Evolutionary conservation across 345 rosid genomes (phyloP).

Genomic region (Carallia brachiata): DNA sequence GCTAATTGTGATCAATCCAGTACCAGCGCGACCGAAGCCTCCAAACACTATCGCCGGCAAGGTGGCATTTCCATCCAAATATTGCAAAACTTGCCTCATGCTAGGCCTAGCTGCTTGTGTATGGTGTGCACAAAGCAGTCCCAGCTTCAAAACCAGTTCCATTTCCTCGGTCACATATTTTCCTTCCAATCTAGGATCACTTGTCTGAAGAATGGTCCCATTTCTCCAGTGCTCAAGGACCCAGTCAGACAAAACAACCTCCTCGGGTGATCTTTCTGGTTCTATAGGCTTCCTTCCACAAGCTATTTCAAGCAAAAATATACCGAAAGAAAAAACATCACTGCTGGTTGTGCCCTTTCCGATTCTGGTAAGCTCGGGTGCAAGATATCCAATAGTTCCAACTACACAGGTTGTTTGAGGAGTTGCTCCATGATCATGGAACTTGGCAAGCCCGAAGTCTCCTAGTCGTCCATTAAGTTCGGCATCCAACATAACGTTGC

Average conservation of each 20-base stretch:
- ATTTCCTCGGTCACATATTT: conserved; percentile 7
- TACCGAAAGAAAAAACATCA: conserved; percentile 18
- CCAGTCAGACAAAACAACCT: conserved; percentile 14
- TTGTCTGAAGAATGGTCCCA: conserved; percentile 7
- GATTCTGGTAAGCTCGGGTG: conserved; percentile 8
- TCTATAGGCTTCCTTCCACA: conserved; percentile 17
- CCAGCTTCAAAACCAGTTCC: conserved; percentile 16
- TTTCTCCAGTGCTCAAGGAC: conserved; percentile 9
- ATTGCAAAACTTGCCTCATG: conserved; percentile 18
- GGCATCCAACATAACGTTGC: conserved; percentile 17
- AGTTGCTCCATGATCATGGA: conserved; percentile 15
- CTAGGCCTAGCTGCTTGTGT: conserved; percentile 14
- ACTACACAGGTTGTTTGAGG: conserved; percentile 18
- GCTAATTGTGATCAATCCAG: background rate
- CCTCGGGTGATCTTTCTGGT: background rate
- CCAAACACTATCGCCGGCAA: conserved; percentile 13
- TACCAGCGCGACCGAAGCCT: too few relatives aligned
- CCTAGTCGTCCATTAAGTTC: conserved; percentile 12
- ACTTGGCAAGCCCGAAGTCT: conserved; percentile 17
- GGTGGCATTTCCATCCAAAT: conserved; percentile 11
- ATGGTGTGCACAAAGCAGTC: conserved; percentile 12
- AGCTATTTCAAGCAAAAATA: conserved; percentile 20
- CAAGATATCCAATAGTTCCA: conserved; percentile 18
- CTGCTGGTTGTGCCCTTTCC: conserved; percentile 17
- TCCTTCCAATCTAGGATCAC: conserved; percentile 15